Conservation (phyloP, 169 alveolate genomes). For the Eimeria tenella region DNA sequence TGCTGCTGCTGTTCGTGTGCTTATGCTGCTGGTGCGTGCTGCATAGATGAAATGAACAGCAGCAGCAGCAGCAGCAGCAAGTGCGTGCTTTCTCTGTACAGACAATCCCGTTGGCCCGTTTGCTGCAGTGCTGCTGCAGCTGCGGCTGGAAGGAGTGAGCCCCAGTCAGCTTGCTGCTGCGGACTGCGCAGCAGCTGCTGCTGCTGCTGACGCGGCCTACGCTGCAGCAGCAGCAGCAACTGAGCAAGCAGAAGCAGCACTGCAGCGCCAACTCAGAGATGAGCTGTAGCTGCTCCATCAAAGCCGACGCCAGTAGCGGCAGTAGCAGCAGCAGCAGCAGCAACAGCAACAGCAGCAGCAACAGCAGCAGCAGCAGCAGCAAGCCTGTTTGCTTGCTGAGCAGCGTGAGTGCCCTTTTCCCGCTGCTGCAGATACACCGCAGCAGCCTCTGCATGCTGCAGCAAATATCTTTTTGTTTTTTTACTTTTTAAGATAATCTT, state of each 20-base stretch:
- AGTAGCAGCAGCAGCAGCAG: background rate
- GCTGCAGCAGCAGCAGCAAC: slow-evolving; percentile 30
- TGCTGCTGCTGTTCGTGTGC: background rate
- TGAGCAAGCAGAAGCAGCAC: background rate
- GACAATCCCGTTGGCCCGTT: background rate
- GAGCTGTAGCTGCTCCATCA: background rate
- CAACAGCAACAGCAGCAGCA: background rate
- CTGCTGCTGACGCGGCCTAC: slow-evolving; percentile 1
- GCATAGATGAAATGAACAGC: background rate
- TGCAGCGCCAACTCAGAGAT: background rate
- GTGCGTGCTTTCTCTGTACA: background rate
- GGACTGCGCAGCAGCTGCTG: background rate
- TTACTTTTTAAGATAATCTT: background rate
- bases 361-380: too few species aligned
- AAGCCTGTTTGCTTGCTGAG: too few species aligned
- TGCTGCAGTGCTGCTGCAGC: slow-evolving; percentile 8
- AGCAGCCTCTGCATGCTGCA: too few species aligned
- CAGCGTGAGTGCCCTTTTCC: too few species aligned
- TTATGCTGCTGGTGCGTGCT: background rate
- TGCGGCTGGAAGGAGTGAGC: slow-evolving; percentile 19
- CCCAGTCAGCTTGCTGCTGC: background rate
- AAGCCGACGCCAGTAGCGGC: background rate
- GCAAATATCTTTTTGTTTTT: too few species aligned
- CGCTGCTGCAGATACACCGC: too few species aligned
- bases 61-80: background rate